These are phyloP conservation scores for Volvox reticuliferus DNA, from an alignment of 139 green algal genomes.

Conservation along the genomic window DNA sequence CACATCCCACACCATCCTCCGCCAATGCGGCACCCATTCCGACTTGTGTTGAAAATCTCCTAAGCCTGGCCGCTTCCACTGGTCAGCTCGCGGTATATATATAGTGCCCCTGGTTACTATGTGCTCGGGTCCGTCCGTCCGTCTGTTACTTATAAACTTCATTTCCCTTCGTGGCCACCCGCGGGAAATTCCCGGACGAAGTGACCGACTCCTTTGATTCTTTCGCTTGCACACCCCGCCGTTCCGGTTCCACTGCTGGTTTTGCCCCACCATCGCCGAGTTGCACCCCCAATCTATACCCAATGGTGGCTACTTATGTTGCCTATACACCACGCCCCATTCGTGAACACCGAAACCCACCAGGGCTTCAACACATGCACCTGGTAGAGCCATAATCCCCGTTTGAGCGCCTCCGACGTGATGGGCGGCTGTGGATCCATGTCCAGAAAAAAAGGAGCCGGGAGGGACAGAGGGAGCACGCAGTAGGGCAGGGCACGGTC, in stretches of 20 bases:
- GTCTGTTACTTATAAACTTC: no score
- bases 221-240: background rate
- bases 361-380: slow-evolving; percentile 34
- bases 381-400: slow-evolving; percentile 36
- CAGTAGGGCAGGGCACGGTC: no score
- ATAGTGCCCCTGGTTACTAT: no score
- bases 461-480: no score
- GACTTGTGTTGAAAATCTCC: no score
- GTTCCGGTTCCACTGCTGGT: background rate
- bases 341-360: background rate
- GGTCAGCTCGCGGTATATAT: no score
- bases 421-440: background rate
- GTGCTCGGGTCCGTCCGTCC: no score
- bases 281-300: background rate
- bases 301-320: background rate
- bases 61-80: no score
- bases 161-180: background rate
- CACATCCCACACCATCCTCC: no score
- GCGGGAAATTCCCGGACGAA: no score
- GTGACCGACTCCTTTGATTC: background rate
- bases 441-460: no score
- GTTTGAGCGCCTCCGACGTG: background rate
- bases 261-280: background rate
- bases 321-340: background rate
- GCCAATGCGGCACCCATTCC: no score